Conservation (phyloP, 1,284 basidiomycete genomes). For the Phaffia rhodozyma region DNA sequence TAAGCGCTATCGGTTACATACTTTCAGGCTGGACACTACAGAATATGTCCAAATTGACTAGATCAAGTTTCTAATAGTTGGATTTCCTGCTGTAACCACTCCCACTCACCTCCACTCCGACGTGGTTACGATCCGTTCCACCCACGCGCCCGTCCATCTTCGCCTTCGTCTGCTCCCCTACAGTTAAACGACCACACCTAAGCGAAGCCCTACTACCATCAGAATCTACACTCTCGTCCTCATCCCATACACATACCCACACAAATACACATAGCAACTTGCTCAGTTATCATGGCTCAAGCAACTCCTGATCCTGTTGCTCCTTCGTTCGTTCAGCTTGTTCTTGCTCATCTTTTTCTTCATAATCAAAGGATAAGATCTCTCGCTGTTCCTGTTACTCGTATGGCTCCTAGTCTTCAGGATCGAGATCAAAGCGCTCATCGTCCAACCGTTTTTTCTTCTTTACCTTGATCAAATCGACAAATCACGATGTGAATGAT, state of each 20-base stretch:
- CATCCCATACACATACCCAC: not conserved
- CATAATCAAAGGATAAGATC: not conserved
- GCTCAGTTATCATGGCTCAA: not conserved
- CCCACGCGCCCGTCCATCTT: not conserved
- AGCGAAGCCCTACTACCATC: no score
- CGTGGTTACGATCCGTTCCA: no score
- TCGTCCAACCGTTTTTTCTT: not conserved
- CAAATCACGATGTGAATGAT: not conserved
- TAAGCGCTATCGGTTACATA: constrained; percentile 14
- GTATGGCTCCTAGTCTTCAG: not conserved
- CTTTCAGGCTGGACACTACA: constrained; percentile 27
- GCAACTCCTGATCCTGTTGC: not conserved
- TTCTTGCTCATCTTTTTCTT: no score
- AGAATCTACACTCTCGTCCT: not conserved
- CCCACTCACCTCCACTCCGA: no score
- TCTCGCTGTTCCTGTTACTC: no score
- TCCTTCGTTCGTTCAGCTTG: not conserved
- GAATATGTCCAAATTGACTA: not conserved
- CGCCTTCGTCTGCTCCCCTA: not conserved
- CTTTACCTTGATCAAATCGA: not conserved
- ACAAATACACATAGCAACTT: no score
- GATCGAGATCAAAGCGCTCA: not conserved
- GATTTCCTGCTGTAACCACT: no score
- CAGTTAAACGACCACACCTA: not conserved
- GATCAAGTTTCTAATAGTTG: not conserved